These are phyloP conservation scores for Ascosphaera aggregata DNA, from an alignment of 2,329 filamentous ascomycete genomes.

Conservation along the genomic window DNA sequence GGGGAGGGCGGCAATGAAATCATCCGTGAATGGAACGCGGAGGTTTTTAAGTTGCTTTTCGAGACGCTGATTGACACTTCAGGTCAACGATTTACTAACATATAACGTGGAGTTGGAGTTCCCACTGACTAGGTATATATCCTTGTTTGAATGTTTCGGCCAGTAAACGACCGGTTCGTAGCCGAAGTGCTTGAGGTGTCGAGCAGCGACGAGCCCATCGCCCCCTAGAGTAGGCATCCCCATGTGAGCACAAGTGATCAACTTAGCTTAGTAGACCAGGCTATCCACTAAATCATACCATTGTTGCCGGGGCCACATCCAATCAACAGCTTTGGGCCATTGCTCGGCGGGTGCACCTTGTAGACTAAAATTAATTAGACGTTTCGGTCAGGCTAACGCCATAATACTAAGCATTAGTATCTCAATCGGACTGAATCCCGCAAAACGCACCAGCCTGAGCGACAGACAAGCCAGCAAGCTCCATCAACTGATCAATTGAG, in stretches of 20 bases:
- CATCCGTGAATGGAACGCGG: slow-evolving; percentile 57
- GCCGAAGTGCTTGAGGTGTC: slow-evolving; percentile 78
- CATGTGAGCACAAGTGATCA: neutral
- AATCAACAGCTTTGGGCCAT: slow-evolving; percentile 52
- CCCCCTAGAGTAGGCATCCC: slow-evolving; percentile 35
- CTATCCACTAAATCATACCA: slow-evolving; percentile 11
- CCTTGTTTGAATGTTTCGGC: slow-evolving; percentile 75
- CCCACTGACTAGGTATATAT: slow-evolving; percentile 51
- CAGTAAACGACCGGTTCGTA: slow-evolving; percentile 81
- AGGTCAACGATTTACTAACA: neutral
- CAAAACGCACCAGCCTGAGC: slow-evolving; percentile 86
- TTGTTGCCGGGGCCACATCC: slow-evolving; percentile 73
- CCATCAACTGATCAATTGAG: slow-evolving; percentile 93
- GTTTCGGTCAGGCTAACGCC: too few species aligned
- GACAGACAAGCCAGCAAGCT: slow-evolving; percentile 77
- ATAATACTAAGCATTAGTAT: too few species aligned
- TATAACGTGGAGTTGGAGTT: neutral
- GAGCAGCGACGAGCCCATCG: slow-evolving; percentile 81
- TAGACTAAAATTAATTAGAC: too few species aligned
- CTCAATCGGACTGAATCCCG: too few species aligned
- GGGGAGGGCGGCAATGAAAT: slow-evolving; percentile 45
- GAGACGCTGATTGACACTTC: slow-evolving; percentile 36
- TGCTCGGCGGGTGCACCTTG: slow-evolving; percentile 50
- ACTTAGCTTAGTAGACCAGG: neutral
- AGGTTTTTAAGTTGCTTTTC: slow-evolving; percentile 67